These are phyloP conservation scores for Lippia alba DNA, from an alignment of 305 asterid species.

Conservation along the genomic window DNA sequence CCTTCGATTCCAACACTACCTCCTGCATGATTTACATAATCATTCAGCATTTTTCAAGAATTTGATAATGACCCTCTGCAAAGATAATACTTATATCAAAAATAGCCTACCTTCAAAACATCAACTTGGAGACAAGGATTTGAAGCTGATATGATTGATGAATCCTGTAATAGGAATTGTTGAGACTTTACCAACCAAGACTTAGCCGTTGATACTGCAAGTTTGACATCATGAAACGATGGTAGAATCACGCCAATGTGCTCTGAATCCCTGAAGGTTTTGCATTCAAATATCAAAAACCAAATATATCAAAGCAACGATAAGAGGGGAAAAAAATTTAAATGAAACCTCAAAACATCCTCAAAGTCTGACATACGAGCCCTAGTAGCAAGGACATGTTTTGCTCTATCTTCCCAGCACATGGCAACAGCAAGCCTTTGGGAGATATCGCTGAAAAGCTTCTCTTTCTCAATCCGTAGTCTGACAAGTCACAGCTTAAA, in stretches of 20 bases:
- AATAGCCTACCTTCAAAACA: constrained; percentile 64
- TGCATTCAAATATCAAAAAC: constrained; percentile 33
- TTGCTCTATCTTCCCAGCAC: constrained; percentile 79
- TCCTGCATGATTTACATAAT: constrained; percentile 57
- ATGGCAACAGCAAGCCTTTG: constrained; percentile 51
- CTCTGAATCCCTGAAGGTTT: constrained; percentile 71
- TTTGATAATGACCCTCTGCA: constrained; percentile 11
- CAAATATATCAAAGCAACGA: constrained; percentile 32
- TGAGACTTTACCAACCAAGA: constrained; percentile 74
- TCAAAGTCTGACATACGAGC: constrained; percentile 73
- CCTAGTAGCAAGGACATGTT: constrained; percentile 53
- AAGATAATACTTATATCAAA: constrained; percentile 26
- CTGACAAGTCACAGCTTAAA: constrained; percentile 59
- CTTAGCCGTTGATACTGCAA: constrained; percentile 72
- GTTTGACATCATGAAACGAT: constrained; percentile 68
- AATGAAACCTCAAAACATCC: constrained; percentile 72
- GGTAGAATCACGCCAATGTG: constrained; percentile 70
- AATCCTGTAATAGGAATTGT: constrained; percentile 59
- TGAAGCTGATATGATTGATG: constrained; percentile 42
- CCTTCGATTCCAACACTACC: constrained; percentile 71
- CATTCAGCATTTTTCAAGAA: constrained; percentile 34
- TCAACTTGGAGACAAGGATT: constrained; percentile 59
- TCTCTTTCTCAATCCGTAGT: constrained; percentile 83
- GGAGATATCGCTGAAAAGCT: constrained; percentile 66
- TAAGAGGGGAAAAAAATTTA: constrained; percentile 12